Percentiles rank a stretch among this genome's conserved stretches.
phyloP scores from a whole-genome alignment of 768 basidiomycete genomes.

The Leccinum imitatum region DNA sequence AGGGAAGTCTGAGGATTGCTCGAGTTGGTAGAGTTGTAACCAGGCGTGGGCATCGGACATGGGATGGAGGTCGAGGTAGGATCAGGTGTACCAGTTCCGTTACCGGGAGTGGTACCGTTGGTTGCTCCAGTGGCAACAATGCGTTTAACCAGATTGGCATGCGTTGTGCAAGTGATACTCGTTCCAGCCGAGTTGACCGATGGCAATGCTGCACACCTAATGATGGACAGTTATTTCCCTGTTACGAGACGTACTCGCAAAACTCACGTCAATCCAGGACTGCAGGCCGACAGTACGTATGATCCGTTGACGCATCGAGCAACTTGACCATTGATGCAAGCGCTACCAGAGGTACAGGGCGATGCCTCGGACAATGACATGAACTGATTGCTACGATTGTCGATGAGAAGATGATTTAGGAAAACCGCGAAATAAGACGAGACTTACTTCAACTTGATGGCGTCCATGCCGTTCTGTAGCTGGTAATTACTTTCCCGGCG shows the following conservation, averaged over 20 bases:
- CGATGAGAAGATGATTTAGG: background rate
- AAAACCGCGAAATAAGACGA: background rate
- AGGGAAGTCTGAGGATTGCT: conserved; percentile 26
- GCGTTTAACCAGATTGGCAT: conserved; percentile 45
- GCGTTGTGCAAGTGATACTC: conserved; percentile 50
- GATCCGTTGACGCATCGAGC: conserved; percentile 56
- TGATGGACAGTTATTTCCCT: background rate
- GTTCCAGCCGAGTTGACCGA: conserved; percentile 50
- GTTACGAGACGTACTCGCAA: background rate
- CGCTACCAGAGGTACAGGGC: conserved; percentile 40
- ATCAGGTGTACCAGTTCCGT: conserved; percentile 17
- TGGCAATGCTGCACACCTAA: conserved; percentile 44
- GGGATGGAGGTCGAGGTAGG: conserved; percentile 1
- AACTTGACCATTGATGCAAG: conserved; percentile 50
- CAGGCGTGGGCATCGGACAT: conserved; percentile 5
- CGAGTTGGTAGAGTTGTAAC: conserved; percentile 19
- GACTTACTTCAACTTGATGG: conserved; percentile 42
- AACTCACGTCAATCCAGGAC: conserved; percentile 20
- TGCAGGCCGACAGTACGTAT: conserved; percentile 28
- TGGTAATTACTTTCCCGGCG: conserved; percentile 24
- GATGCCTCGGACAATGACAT: conserved; percentile 25
- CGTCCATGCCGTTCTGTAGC: conserved; percentile 42
- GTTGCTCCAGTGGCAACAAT: conserved; percentile 39
- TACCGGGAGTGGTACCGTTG: conserved; percentile 22
- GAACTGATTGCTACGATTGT: conserved; percentile 23